Evolutionary conservation across 2,329 filamentous ascomycete species (phyloP), one percentile per base, ranked within the genome.

Genomic region (Alternaria alternata): DNA sequence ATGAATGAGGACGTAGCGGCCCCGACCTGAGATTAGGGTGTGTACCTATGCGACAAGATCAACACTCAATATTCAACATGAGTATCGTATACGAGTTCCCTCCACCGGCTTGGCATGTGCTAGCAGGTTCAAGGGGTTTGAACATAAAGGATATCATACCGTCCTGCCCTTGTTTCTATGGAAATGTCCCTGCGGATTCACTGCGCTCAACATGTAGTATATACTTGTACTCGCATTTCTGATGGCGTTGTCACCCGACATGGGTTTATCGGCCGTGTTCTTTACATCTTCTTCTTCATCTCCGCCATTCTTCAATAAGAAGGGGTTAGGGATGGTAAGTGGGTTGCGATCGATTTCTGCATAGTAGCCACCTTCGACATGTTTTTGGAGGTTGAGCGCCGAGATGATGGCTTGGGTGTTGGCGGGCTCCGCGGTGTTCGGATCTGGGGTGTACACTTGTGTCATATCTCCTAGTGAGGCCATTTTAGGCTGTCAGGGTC

Each of bases 1-100:
- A 64, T 90, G 87, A 32, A 91, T 84, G 1, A 91, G 69, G 2
- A 91, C 85, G 73, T 91, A 91, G 16, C 84, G 77, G 1, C 87
- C 89, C 0, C 88, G 77, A 0, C 89, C 89, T 8, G 82, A 80
- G 70, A 91, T 88, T 24, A 90, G 79, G 0, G 87, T 89, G 73
- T 92, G 89, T 26, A 91, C 16, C 57, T 59, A 16, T 9, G 14
- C 1, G 24, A 20, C n/a, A 9, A 39, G 11, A 39, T 39, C 38
- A 39, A 39, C 36, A 20, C 4, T n/a, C 2, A 1, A 4, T 4
- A 5, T 0, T 32, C 4, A 32, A 28, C 12, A 20, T 41, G 7
- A 22, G 12, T 24, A 24, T 18, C 22, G 11, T 4, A 24, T 11
- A 14, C 4, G 9, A 14, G 3, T 41, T 5, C 5, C 9, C 8